phyloP scores from a whole-genome alignment of 1,139 yeast species.

The Saccharomyces hybrid region DNA sequence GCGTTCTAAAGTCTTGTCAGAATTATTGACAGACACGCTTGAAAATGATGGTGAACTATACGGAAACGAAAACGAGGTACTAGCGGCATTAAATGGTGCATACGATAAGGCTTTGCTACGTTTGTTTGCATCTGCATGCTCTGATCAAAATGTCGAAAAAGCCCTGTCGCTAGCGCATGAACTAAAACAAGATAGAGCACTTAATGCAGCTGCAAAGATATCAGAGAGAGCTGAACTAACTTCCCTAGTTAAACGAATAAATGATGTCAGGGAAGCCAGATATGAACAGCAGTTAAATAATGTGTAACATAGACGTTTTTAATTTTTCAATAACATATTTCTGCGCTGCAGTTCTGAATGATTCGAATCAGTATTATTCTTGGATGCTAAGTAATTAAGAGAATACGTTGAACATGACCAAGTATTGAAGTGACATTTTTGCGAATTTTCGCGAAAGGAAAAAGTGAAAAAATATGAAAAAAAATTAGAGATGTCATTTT shows the following conservation, averaged over 20 bases:
- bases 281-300: conserved; percentile 26
- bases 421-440: background rate
- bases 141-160: conserved; percentile 54
- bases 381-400: background rate
- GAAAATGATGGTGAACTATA: conserved; percentile 36
- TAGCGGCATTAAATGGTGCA: conserved; percentile 43
- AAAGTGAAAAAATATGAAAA: conserved; percentile 1
- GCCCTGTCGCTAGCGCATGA: conserved; percentile 66
- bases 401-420: background rate
- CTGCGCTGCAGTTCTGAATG: background rate
- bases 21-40: conserved; percentile 34
- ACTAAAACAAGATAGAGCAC: conserved; percentile 68
- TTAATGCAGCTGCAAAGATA: conserved; percentile 76
- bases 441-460: background rate
- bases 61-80: conserved; percentile 40
- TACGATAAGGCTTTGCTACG: conserved; percentile 72
- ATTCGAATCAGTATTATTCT: no score
- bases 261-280: conserved; percentile 54
- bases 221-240: conserved; percentile 70
- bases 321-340: conserved; percentile 17
- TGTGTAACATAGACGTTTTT: no score
- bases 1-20: conserved; percentile 33
- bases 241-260: conserved; percentile 59
- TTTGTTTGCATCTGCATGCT: conserved; percentile 71
- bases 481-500: background rate